These are phyloP conservation scores for Cystoderma amianthinum DNA, from an alignment of 768 basidiomycete genomes.

Conservation along the genomic window DNA sequence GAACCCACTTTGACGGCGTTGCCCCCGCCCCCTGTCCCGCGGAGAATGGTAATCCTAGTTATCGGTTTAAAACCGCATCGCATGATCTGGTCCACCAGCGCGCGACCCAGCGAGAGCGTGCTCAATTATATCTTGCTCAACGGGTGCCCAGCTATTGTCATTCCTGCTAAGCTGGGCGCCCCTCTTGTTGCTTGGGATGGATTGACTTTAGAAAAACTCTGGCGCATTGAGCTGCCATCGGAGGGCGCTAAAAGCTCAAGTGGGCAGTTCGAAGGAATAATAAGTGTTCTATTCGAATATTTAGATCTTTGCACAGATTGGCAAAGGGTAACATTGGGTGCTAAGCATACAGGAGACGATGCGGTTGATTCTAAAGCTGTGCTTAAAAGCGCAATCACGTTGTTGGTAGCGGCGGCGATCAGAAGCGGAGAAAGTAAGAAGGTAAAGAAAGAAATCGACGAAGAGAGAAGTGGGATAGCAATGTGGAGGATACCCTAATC, in stretches of 20 bases:
- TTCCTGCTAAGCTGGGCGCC: conserved; percentile 52
- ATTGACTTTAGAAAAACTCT: conserved; percentile 50
- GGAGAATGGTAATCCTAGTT: conserved; percentile 49
- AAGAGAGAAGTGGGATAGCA: conserved; percentile 52
- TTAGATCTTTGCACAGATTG: conserved; percentile 59
- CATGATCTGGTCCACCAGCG: conserved; percentile 50
- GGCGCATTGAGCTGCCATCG: conserved; percentile 39
- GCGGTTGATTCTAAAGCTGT: conserved; percentile 24
- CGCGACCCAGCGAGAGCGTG: conserved; percentile 55
- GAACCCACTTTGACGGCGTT: conserved; percentile 35
- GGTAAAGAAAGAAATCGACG: conserved; percentile 49
- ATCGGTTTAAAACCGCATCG: conserved; percentile 59
- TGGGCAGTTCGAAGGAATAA: conserved; percentile 44
- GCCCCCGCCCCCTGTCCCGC: conserved; percentile 34
- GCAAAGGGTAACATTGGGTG: conserved; percentile 36
- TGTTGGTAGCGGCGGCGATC: conserved; percentile 50
- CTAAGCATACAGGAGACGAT: conserved; percentile 7
- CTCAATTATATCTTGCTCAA: conserved; percentile 56
- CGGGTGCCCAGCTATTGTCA: conserved; percentile 52
- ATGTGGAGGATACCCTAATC: conserved; percentile 58
- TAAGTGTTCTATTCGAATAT: conserved; percentile 50
- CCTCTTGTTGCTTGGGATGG: conserved; percentile 63
- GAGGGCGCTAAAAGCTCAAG: conserved; percentile 23
- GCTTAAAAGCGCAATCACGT: conserved; percentile 37
- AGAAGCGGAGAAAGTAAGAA: conserved; percentile 45